These are phyloP conservation scores for Rubia occidens DNA, from an alignment of 305 asterid genomes.

Conservation along the genomic window DNA sequence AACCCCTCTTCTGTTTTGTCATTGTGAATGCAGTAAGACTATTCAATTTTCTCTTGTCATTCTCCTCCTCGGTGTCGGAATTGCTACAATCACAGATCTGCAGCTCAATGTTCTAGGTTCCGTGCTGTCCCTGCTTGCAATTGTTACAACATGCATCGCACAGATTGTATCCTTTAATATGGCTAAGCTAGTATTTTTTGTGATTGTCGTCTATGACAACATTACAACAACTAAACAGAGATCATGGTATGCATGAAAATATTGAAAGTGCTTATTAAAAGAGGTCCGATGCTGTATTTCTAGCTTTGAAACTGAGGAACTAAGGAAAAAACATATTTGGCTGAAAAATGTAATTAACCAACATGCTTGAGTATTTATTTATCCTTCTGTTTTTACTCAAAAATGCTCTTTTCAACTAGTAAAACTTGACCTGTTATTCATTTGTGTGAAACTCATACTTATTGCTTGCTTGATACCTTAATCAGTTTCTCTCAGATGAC, in stretches of 20 bases:
- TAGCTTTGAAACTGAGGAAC: not conserved
- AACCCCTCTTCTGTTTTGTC: constrained; percentile 3
- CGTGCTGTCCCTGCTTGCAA: constrained; percentile 66
- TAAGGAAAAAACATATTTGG: not conserved
- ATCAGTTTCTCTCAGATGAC: constrained; percentile 58
- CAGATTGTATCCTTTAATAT: constrained; percentile 73
- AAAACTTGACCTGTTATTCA: not conserved
- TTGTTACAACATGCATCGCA: constrained; percentile 68
- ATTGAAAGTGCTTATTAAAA: not conserved
- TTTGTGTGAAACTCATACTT: constrained; percentile 1
- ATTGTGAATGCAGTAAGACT: constrained; percentile 49
- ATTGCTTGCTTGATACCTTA: constrained; percentile 35
- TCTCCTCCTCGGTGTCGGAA: constrained; percentile 83
- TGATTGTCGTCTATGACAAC: not conserved
- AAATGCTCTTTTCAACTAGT: not conserved
- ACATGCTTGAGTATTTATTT: constrained; percentile 1
- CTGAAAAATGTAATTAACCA: not conserved
- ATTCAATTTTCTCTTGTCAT: constrained; percentile 53
- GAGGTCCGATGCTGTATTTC: not conserved
- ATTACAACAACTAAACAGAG: not conserved
- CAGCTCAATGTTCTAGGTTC: constrained; percentile 79
- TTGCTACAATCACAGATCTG: constrained; percentile 80
- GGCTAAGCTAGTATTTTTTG: constrained; percentile 10
- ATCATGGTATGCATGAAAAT: not conserved
- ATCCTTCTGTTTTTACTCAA: not conserved